A percentile compares a stretch with the other conserved stretches of the same genome.
These are phyloP conservation scores for Coniophora puteana DNA, from an alignment of 1,284 basidiomycete genomes.

Conservation along the genomic window DNA sequence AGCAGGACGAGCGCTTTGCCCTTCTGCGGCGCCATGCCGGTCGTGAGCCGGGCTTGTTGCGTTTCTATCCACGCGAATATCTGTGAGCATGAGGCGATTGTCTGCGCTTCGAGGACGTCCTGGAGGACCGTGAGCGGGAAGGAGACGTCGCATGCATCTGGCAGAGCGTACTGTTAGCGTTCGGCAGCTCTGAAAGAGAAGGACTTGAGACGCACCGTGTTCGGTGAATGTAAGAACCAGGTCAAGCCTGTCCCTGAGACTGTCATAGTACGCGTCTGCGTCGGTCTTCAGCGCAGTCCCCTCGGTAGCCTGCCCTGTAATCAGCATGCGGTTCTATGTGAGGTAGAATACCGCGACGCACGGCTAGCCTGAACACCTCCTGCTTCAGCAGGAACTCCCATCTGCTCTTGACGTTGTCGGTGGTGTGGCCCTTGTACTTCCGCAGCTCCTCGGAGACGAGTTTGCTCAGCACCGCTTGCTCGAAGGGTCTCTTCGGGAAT, in stretches of 20 bases:
- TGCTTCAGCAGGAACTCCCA: slow-evolving; percentile 72
- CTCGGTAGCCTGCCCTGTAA: slow-evolving; percentile 51
- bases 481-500: slow-evolving; percentile 47
- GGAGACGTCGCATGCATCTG: slow-evolving; percentile 50
- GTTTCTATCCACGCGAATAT: slow-evolving; percentile 84
- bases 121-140: slow-evolving; percentile 66
- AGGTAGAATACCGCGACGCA: slow-evolving; percentile 33
- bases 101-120: slow-evolving; percentile 78
- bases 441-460: slow-evolving; percentile 45
- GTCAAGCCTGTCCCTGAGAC: slow-evolving; percentile 63
- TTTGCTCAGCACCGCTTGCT: slow-evolving; percentile 42
- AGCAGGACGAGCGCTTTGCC: slow-evolving; percentile 84
- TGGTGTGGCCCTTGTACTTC: slow-evolving; percentile 39
- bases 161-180: slow-evolving; percentile 8
- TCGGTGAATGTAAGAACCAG: slow-evolving; percentile 71
- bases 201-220: slow-evolving; percentile 45
- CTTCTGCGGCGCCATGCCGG: slow-evolving; percentile 76
- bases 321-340: too few species aligned
- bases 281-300: slow-evolving; percentile 49
- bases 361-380: slow-evolving; percentile 66
- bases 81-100: slow-evolving; percentile 75
- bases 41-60: slow-evolving; percentile 61
- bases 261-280: slow-evolving; percentile 52
- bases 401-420: slow-evolving; percentile 60
- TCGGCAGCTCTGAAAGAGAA: slow-evolving; percentile 25